Conservation (phyloP, 169 alveolate species). For the Plasmodium blacklocki region DNA sequence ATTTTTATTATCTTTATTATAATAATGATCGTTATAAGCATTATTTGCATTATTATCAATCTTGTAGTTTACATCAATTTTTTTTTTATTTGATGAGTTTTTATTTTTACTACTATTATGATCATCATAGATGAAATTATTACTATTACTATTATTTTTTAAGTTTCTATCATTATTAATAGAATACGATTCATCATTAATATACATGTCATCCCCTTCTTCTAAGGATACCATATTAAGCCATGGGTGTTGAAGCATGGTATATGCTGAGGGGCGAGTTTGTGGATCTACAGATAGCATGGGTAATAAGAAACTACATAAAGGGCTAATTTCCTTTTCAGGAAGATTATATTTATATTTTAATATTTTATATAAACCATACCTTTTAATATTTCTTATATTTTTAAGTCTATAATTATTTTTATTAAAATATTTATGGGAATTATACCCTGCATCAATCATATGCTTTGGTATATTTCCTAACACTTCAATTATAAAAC, state of each 20-base stretch:
- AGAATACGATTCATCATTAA: conserved; percentile 35
- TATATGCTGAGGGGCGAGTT: conserved; percentile 92
- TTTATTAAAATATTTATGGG: conserved; percentile 67
- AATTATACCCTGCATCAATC: conserved; percentile 88
- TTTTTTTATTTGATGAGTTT: conserved; percentile 6
- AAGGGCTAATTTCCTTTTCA: conserved; percentile 88
- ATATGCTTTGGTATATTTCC: conserved; percentile 94
- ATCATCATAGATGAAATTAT: background rate
- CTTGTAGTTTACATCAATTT: background rate
- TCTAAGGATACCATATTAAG: conserved; percentile 78
- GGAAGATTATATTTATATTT: conserved; percentile 89
- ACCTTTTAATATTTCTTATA: conserved; percentile 80
- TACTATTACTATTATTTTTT: conserved; percentile 18
- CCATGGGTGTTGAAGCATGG: conserved; percentile 94
- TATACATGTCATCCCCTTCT: conserved; percentile 43
- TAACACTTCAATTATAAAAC: conserved; percentile 90
- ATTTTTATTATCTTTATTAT: no score
- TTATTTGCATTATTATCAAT: background rate
- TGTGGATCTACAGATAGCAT: conserved; percentile 92
- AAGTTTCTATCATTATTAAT: conserved; percentile 21
- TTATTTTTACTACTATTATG: background rate
- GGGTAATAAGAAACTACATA: conserved; percentile 88
- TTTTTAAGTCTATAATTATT: conserved; percentile 49
- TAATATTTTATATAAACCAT: conserved; percentile 89
- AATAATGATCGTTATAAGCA: no score